Conservation (phyloP, 495 filamentous ascomycete species). For the Filosporella fistucella region DNA sequence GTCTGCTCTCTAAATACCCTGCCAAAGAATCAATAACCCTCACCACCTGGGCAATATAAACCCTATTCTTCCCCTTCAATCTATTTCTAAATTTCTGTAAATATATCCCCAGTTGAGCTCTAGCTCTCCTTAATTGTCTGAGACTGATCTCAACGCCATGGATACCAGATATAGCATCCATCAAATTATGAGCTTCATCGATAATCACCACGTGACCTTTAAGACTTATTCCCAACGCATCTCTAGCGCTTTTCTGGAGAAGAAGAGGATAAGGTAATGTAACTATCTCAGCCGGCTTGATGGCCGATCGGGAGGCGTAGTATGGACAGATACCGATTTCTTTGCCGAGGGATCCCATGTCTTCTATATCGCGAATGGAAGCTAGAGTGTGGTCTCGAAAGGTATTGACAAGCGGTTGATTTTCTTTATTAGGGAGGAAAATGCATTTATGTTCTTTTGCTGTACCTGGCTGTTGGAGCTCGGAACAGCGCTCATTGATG, state of each 20-base stretch:
- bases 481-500: conserved; percentile 93
- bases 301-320: conserved; percentile 81
- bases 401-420: conserved; percentile 63
- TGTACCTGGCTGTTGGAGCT: conserved; percentile 74
- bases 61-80: conserved; percentile 86
- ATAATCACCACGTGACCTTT: conserved; percentile 88
- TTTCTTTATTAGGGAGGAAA: conserved; percentile 74
- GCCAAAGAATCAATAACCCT: conserved; percentile 74
- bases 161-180: conserved; percentile 87
- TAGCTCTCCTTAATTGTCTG: conserved; percentile 63
- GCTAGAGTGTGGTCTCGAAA: conserved; percentile 89
- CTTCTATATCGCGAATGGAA: conserved; percentile 88
- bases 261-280: conserved; percentile 91
- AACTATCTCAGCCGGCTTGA: conserved; percentile 85
- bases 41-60: conserved; percentile 84
- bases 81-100: conserved; percentile 83
- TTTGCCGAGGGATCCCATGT: conserved; percentile 73
- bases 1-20: conserved; percentile 53
- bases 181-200: conserved; percentile 96
- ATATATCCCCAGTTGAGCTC: conserved; percentile 73
- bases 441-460: conserved; percentile 66
- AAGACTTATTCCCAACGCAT: conserved; percentile 80
- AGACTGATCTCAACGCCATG: conserved; percentile 76
- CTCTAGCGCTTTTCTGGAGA: conserved; percentile 82
- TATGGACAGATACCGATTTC: conserved; percentile 87